A percentile compares a stretch with the other conserved stretches of the same genome.
Evolutionary conservation across 352 stramenopile genomes (phyloP).

Genomic region (Thalassiosira mediterranea): DNA sequence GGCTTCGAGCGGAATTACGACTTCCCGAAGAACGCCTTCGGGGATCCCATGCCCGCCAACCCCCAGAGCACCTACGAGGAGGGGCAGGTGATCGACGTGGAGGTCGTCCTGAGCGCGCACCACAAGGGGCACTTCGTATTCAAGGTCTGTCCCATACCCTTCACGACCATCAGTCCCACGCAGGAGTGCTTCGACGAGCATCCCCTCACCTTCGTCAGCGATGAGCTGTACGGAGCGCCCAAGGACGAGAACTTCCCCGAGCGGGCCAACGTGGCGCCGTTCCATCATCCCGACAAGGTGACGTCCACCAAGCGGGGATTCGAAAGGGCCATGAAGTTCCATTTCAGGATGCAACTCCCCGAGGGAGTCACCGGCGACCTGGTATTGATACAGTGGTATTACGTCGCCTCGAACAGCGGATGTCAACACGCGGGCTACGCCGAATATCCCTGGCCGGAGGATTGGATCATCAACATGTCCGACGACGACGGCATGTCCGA

Average conservation of each 20-base stretch:
- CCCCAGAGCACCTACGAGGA: slow-evolving; percentile 55
- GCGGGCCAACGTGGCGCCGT: slow-evolving; percentile 42
- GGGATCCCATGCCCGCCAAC: slow-evolving; percentile 10
- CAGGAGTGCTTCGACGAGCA: slow-evolving; percentile 71
- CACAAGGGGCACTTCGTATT: slow-evolving; percentile 77
- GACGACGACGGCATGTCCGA: slow-evolving; percentile 2
- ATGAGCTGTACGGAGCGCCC: slow-evolving; percentile 46
- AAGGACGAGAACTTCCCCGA: slow-evolving; percentile 42
- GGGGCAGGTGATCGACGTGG: slow-evolving; percentile 56
- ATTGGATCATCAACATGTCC: slow-evolving; percentile 30
- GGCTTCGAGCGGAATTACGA: slow-evolving; percentile 39
- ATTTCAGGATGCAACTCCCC: slow-evolving; percentile 33
- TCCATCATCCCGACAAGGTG: slow-evolving; percentile 9
- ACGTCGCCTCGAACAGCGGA: slow-evolving; percentile 24
- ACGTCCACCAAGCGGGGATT: neutral
- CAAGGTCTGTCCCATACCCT: slow-evolving; percentile 60
- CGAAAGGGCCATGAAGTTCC: slow-evolving; percentile 23
- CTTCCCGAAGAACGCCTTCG: slow-evolving; percentile 40
- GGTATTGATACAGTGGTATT: slow-evolving; percentile 58
- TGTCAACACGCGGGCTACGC: slow-evolving; percentile 25
- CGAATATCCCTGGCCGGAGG: slow-evolving; percentile 29
- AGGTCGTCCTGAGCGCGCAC: slow-evolving; percentile 69
- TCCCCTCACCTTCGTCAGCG: slow-evolving; percentile 55
- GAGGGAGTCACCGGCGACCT: slow-evolving; percentile 39
- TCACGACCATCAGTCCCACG: slow-evolving; percentile 54